Evolutionary conservation across 2,329 filamentous ascomycete genomes (phyloP), one percentile per base, ranked within the genome.

Genomic region (Hymenoscyphus albidus): DNA sequence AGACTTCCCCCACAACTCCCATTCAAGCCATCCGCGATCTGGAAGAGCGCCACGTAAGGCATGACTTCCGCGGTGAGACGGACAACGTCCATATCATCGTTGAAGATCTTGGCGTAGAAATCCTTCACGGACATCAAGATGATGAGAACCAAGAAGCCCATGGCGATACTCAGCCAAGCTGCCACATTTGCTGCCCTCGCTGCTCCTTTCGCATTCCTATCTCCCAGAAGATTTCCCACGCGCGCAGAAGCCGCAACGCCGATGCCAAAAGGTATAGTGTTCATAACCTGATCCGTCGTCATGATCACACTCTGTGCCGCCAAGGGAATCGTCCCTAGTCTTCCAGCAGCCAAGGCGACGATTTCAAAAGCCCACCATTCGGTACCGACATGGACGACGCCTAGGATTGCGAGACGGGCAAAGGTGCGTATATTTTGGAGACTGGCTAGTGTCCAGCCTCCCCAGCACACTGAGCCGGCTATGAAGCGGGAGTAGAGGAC

Each of bases 351-450:
- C 0, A 96, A 83, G 0, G 92, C 91, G 1, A 96, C 91, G 69
- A 96, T 94, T 77, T 96, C 92, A 71, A 96, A 96, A 0, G 92
- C 93, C 92, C 92, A 96, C 92, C 92, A 96, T 77, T 96, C 93
- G 0, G 92, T 95, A 3, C 91, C 93, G 5, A 96, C 90, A 68
- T 96, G 92, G 3, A 96, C 78, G 54, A 96, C 82, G 0, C 92
- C 93, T 0, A 96, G 80, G 14, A 89, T 77, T 0, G 92, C 91
- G 3, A 96, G 85, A 10, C 87, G 85, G 1, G 90, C 82, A 74
- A 96, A 96, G 0, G 87, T 86, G 16, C 83, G 78, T 16, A 90
- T 80, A 71, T 93, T 90, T 1, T 83, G 79, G n/a, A 90, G 74
- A 1, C 88, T 89, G 58, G 82, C 83, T 3, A 82, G 80, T 6